phyloP scores from a whole-genome alignment of 176 grass and related monocot genomes.

The Eleusine indica region DNA sequence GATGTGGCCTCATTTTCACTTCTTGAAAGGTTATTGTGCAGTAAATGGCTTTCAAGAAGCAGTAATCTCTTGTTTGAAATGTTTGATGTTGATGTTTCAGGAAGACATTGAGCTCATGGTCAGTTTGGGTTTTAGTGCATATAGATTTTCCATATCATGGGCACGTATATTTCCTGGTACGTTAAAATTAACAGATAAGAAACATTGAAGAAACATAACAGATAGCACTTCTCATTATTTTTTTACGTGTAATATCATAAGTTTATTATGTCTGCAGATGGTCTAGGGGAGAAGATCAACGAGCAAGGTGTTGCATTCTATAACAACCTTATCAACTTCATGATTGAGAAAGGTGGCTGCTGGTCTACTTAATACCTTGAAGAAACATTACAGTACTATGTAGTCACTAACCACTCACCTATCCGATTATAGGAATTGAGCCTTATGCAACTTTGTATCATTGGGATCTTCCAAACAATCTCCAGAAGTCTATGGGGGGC shows the following conservation, averaged over 20 bases:
- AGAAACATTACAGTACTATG: slow-evolving; percentile 28
- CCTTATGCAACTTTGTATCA: slow-evolving; percentile 93
- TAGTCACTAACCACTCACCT: slow-evolving; percentile 38
- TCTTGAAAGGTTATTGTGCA: neutral
- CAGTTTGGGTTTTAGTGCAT: slow-evolving; percentile 81
- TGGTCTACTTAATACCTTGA: slow-evolving; percentile 47
- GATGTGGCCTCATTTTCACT: neutral
- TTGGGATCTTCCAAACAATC: slow-evolving; percentile 95
- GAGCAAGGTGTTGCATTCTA: slow-evolving; percentile 84
- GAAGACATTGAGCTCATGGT: slow-evolving; percentile 97
- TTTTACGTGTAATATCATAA: slow-evolving; percentile 7
- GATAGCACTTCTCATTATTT: neutral
- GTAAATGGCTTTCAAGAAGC: neutral
- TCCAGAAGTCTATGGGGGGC: slow-evolving; percentile 68
- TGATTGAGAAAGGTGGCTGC: slow-evolving; percentile 83
- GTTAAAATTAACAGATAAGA: slow-evolving; percentile 34
- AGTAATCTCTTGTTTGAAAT: slow-evolving; percentile 41
- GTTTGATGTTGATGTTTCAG: slow-evolving; percentile 46
- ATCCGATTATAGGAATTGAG: slow-evolving; percentile 68
- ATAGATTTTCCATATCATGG: slow-evolving; percentile 99
- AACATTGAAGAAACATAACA: too few relatives aligned
- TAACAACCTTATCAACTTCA: slow-evolving; percentile 84
- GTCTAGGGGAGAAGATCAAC: slow-evolving; percentile 75
- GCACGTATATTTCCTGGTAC: slow-evolving; percentile 94
- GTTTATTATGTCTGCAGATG: slow-evolving; percentile 70